A percentile compares a stretch with the other conserved stretches of the same genome.
Conservation (phyloP, 768 basidiomycete species). For the Cyathus striatus region DNA sequence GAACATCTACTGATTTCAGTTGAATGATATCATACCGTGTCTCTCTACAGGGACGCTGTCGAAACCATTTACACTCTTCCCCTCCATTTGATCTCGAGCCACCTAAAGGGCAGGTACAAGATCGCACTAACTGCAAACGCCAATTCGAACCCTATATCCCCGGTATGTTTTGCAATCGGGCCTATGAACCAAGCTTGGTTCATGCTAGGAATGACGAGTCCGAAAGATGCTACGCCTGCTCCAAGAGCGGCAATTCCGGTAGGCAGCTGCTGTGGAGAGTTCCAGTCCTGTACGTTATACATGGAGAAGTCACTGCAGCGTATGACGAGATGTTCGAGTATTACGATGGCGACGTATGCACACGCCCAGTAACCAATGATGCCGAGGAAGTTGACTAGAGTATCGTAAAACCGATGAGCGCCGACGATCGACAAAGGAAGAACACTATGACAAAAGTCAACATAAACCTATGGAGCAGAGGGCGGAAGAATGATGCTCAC, state of each 20-base stretch:
- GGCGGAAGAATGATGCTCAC: conserved; percentile 31
- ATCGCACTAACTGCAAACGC: conserved; percentile 52
- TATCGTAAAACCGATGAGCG: conserved; percentile 62
- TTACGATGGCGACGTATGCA: conserved; percentile 57
- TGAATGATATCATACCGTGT: no score
- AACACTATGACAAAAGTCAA: conserved; percentile 34
- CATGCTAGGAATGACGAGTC: conserved; percentile 63
- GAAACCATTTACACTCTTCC: no score
- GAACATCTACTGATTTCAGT: no score
- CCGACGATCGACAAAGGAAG: conserved; percentile 75
- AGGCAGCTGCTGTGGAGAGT: conserved; percentile 51
- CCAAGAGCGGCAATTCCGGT: conserved; percentile 61
- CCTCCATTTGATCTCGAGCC: conserved; percentile 35
- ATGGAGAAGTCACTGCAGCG: conserved; percentile 41
- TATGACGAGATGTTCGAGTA: conserved; percentile 69
- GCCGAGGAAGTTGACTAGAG: conserved; percentile 73
- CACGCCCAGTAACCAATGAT: conserved; percentile 66
- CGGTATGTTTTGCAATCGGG: conserved; percentile 61
- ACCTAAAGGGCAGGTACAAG: conserved; percentile 55
- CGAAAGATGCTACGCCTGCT: conserved; percentile 49
- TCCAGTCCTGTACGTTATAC: conserved; percentile 58
- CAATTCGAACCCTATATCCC: conserved; percentile 82
- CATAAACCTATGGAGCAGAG: background rate
- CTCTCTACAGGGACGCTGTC: no score
- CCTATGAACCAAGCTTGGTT: conserved; percentile 74